Evolutionary conservation across 352 stramenopile species (phyloP).

Genomic region (Peronosclerospora sorghi): DNA sequence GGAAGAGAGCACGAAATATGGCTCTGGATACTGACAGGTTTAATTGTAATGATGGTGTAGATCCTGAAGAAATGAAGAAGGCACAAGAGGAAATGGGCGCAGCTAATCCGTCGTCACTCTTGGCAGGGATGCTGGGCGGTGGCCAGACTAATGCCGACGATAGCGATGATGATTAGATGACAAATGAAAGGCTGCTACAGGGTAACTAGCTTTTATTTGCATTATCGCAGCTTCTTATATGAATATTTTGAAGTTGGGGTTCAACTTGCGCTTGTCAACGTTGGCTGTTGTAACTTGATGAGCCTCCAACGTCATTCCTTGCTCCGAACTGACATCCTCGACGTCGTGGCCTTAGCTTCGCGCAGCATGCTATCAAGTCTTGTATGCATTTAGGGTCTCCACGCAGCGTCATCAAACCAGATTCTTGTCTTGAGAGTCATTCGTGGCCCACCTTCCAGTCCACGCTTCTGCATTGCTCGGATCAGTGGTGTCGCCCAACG

Average conservation of each 20-base stretch:
- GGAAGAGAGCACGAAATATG: slow-evolving; percentile 5
- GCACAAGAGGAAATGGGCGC: slow-evolving; percentile 75
- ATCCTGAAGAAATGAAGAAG: slow-evolving; percentile 82
- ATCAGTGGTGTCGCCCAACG: slow-evolving; percentile 92
- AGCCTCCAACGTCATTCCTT: too few relatives aligned
- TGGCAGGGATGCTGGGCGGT: slow-evolving; percentile 67
- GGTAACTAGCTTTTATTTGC: too few relatives aligned
- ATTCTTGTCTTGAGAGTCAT: slow-evolving; percentile 92
- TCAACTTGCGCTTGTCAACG: too few relatives aligned
- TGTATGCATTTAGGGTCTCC: slow-evolving; percentile 68
- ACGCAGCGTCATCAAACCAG: slow-evolving; percentile 56
- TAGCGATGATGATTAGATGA: slow-evolving; percentile 57
- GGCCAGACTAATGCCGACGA: slow-evolving; percentile 43
- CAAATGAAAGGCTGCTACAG: too few relatives aligned
- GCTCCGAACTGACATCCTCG: too few relatives aligned
- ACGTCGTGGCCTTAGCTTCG: too few relatives aligned
- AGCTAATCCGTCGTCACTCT: slow-evolving; percentile 50
- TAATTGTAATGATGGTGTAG: slow-evolving; percentile 12
- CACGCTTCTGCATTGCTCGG: slow-evolving; percentile 95
- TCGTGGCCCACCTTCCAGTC: slow-evolving; percentile 88
- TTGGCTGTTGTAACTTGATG: too few relatives aligned
- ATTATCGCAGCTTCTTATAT: too few relatives aligned
- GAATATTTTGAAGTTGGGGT: too few relatives aligned
- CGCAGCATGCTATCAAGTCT: too few relatives aligned
- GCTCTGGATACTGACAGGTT: background rate